A percentile compares a stretch with the other conserved stretches of the same genome.
Evolutionary conservation across 192 early-diverging fungal species (phyloP).

Genomic region (Funneliformis geosporum): DNA sequence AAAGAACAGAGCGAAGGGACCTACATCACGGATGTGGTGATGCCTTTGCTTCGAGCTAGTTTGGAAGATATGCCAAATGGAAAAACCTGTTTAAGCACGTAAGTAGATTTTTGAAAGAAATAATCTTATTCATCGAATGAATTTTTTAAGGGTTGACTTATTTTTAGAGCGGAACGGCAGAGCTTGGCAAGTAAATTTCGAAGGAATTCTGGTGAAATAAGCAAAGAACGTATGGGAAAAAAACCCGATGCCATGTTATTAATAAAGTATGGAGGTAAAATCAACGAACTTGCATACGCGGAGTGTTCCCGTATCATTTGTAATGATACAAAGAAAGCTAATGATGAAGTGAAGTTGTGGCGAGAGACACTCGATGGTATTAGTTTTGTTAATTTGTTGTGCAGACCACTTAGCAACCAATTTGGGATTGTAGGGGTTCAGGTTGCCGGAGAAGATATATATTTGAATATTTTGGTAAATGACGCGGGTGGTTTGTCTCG

Average conservation of each 20-base stretch:
- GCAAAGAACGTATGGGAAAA: neutral
- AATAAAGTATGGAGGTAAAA: neutral
- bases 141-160: no score
- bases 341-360: slow-evolving; percentile 12
- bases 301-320: slow-evolving; percentile 3
- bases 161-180: slow-evolving; percentile 6
- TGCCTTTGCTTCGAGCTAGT: neutral
- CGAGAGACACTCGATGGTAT: neutral
- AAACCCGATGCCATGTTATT: neutral
- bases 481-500: neutral
- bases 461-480: slow-evolving; percentile 8
- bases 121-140: no score
- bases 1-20: neutral
- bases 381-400: neutral
- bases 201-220: neutral
- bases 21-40: neutral
- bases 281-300: neutral
- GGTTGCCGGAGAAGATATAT: neutral
- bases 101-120: no score
- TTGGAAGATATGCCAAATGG: neutral
- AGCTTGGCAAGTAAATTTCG: neutral
- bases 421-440: slow-evolving; percentile 17
- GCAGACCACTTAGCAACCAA: neutral
- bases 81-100: no score
- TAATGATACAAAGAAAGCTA: neutral